Base-by-base conservation (phyloP, 805 yeast genomes). In the Wickerhamomyces alni region DNA sequence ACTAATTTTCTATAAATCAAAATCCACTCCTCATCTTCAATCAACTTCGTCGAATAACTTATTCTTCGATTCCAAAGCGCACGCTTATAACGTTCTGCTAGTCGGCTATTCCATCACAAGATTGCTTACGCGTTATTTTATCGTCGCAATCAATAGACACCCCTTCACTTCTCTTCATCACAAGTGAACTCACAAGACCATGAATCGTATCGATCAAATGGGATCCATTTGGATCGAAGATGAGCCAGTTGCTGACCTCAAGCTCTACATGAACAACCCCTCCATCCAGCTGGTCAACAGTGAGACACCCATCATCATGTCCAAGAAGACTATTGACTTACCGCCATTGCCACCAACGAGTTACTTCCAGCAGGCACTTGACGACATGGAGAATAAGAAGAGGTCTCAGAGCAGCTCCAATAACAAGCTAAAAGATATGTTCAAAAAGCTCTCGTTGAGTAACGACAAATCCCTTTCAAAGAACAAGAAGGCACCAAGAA, bases 201-300 rank as follows among this genome's bases (percentile, higher is more conserved):
- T 21, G 24, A 21, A 21, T 21, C 6, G 24, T 7, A 21, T 30
- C 18, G n/a, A 22, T 2, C 45, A 38, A 16, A 65, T 66, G 66
- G 63, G 59, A 43, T 65, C 70, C 26, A 66, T 66, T 37, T 66
- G 71, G 71, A 42, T 66, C 17, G 71, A 65, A 39, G 70, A 66
- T 31, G 69, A 64, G 34, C 45, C 56, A 35, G 58, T 33, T 57
- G 17, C 19, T 17, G 8, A 55, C 5, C 59, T 56, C 28, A 65
- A 65, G 42, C 49, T 65, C 24, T 59, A 59, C 39, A 28, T 42
- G n/a, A 56, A 55, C 7, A 55, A 56, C 17, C 52, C 63, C 5
- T 54, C 54, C 13, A 51, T 63, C n/a, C 51, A 50, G 37, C 32
- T 61, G 37, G 45, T 66, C 32, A 65, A 66, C 44, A 61, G 67